phyloP scores from a whole-genome alignment of 1,284 basidiomycete genomes.

The Ustilago lituana region DNA sequence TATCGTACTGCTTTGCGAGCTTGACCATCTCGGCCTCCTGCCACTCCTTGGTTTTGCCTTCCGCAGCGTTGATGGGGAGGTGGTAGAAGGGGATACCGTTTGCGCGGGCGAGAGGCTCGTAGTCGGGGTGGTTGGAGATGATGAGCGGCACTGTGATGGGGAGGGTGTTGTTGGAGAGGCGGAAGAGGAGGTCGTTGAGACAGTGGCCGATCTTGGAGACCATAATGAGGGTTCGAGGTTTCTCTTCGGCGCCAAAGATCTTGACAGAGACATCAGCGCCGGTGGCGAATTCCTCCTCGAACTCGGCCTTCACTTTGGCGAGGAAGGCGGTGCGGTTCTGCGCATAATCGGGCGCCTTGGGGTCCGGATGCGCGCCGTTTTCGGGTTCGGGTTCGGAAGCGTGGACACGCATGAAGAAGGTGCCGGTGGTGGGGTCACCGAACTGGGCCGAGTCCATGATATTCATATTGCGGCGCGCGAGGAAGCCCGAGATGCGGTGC shows the following conservation, averaged over 20 bases:
- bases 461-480: slow-evolving; percentile 60
- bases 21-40: slow-evolving; percentile 63
- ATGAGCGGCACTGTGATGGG: slow-evolving; percentile 62
- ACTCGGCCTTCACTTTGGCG: slow-evolving; percentile 44
- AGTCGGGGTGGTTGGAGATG: slow-evolving; percentile 64
- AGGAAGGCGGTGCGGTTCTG: slow-evolving; percentile 36
- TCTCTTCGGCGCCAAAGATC: slow-evolving; percentile 58
- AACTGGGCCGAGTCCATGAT: slow-evolving; percentile 66
- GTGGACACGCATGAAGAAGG: slow-evolving; percentile 67
- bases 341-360: slow-evolving; percentile 27
- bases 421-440: slow-evolving; percentile 56
- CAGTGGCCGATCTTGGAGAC: slow-evolving; percentile 66
- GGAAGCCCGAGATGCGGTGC: slow-evolving; percentile 55
- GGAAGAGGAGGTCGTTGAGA: slow-evolving; percentile 65
- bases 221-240: slow-evolving; percentile 63
- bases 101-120: slow-evolving; percentile 55
- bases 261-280: slow-evolving; percentile 47
- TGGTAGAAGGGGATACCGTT: slow-evolving; percentile 66
- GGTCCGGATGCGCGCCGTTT: slow-evolving; percentile 31
- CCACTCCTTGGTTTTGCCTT: slow-evolving; percentile 64
- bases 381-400: slow-evolving; percentile 48
- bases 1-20: slow-evolving; percentile 57
- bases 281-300: slow-evolving; percentile 55
- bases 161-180: slow-evolving; percentile 51
- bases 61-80: slow-evolving; percentile 57